These are phyloP conservation scores for Lentinula aciculospora DNA, from an alignment of 768 basidiomycete genomes.

Conservation along the genomic window DNA sequence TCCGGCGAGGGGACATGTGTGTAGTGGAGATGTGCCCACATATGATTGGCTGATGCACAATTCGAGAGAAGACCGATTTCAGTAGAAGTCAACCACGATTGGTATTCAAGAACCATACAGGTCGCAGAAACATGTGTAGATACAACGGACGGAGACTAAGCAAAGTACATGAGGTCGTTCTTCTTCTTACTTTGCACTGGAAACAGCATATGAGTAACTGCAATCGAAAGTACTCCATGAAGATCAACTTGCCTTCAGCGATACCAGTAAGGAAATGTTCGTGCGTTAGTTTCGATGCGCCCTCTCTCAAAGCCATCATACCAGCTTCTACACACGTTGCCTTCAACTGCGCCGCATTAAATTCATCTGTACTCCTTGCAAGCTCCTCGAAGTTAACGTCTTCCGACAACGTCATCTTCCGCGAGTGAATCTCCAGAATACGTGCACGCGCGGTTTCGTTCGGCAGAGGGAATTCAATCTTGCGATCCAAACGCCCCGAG, in stretches of 20 bases:
- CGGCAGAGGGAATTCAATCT: constrained; percentile 97
- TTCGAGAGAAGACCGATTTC: not conserved
- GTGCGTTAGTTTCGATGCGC: constrained; percentile 81
- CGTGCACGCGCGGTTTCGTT: constrained; percentile 95
- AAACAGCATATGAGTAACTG: constrained; percentile 18
- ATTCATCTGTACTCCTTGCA: constrained; percentile 95
- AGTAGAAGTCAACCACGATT: not conserved
- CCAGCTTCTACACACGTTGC: constrained; percentile 99
- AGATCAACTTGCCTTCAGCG: constrained; percentile 60
- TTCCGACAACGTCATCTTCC: constrained; percentile 85
- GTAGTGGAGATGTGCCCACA: not conserved
- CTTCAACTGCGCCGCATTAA: constrained; percentile 95
- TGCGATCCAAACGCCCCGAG: constrained; percentile 94
- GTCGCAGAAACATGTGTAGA: not conserved
- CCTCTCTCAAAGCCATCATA: constrained; percentile 96
- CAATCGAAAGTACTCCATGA: not conserved
- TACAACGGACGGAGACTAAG: constrained; percentile 36
- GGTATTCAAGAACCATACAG: not conserved
- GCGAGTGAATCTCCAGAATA: constrained; percentile 94
- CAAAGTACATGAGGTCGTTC: constrained; percentile 94
- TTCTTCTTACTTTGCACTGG: constrained; percentile 99
- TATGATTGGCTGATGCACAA: not conserved
- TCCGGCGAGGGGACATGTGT: not conserved
- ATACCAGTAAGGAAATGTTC: constrained; percentile 96
- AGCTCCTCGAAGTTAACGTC: constrained; percentile 98